A percentile compares a stretch with the other conserved stretches of the same genome.
phyloP scores from a whole-genome alignment of 169 alveolate species.

The Plasmodium coatneyi region DNA sequence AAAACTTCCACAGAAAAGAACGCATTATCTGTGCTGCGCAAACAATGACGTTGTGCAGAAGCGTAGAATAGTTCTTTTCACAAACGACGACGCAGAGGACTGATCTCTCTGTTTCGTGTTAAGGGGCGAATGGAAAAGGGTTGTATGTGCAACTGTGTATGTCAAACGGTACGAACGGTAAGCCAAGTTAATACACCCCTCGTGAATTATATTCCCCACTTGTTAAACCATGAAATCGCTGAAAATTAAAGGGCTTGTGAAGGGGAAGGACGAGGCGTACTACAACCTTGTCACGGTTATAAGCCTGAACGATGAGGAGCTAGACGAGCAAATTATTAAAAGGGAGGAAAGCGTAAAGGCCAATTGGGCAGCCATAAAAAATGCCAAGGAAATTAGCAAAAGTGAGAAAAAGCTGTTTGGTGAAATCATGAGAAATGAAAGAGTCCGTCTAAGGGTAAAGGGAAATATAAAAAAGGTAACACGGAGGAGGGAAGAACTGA shows the following conservation, averaged over 20 bases:
- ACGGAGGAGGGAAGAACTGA: neutral
- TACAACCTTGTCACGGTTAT: slow-evolving; percentile 5
- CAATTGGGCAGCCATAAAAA: neutral
- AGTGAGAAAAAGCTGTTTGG: slow-evolving; percentile 4
- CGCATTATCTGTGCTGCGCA: neutral
- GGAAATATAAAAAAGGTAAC: slow-evolving; percentile 25
- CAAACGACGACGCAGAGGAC: neutral
- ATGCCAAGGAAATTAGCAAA: neutral
- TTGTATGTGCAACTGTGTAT: neutral
- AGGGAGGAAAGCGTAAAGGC: slow-evolving; percentile 15
- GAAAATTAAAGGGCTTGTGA: neutral
- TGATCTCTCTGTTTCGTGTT: neutral
- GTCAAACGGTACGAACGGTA: neutral
- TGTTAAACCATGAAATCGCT: slow-evolving; percentile 3
- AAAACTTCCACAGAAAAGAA: too few species aligned
- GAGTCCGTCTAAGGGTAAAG: slow-evolving; percentile 21
- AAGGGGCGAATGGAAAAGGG: neutral
- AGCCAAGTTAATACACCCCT: neutral
- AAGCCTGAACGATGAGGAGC: slow-evolving; percentile 8
- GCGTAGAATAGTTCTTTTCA: neutral
- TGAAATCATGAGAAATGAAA: slow-evolving; percentile 3
- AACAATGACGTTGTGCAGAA: neutral
- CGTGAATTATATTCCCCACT: neutral
- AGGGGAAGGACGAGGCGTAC: neutral
- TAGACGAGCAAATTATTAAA: neutral